These are phyloP conservation scores for Allodekkera sacchari DNA, from an alignment of 805 yeast species.

Conservation along the genomic window DNA sequence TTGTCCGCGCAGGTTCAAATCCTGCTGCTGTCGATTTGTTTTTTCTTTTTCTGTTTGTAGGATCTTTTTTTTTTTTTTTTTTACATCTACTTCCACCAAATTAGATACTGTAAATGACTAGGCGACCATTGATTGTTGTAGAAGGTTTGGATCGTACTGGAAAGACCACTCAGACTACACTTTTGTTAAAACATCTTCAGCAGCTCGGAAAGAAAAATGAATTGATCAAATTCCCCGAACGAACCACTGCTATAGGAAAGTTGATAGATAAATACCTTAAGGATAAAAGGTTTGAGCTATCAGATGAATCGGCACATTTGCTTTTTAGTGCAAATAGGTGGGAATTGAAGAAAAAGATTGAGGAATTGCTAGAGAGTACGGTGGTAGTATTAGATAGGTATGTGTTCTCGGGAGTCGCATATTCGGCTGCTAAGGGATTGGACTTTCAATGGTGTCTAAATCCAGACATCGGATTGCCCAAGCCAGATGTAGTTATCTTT, in stretches of 20 bases:
- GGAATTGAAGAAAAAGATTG: conserved; percentile 58
- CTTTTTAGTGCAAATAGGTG: conserved; percentile 91
- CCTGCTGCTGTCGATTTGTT: conserved; percentile 50
- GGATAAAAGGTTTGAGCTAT: conserved; percentile 37
- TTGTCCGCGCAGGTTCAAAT: conserved; percentile 60
- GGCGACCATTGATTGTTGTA: conserved; percentile 58
- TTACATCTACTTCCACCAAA: no score
- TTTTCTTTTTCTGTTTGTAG: conserved; percentile 11
- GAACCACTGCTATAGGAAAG: conserved; percentile 74
- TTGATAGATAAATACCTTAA: conserved; percentile 68
- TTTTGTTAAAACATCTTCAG: conserved; percentile 25
- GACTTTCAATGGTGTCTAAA: conserved; percentile 67
- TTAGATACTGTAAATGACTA: background rate
- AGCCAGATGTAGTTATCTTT: conserved; percentile 79
- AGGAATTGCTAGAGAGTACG: conserved; percentile 43
- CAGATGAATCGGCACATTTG: conserved; percentile 79
- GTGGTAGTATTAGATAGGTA: conserved; percentile 73
- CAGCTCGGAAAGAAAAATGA: conserved; percentile 29
- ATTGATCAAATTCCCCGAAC: conserved; percentile 77
- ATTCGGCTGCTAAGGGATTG: conserved; percentile 77
- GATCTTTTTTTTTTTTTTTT: background rate
- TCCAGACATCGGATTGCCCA: conserved; percentile 80
- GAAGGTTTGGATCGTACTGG: conserved; percentile 97
- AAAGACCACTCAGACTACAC: conserved; percentile 71
- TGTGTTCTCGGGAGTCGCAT: conserved; percentile 88